Percentiles rank a stretch among this genome's conserved stretches.
Evolutionary conservation across 352 stramenopile species (phyloP).

Genomic region (Peronospora belbahrii): DNA sequence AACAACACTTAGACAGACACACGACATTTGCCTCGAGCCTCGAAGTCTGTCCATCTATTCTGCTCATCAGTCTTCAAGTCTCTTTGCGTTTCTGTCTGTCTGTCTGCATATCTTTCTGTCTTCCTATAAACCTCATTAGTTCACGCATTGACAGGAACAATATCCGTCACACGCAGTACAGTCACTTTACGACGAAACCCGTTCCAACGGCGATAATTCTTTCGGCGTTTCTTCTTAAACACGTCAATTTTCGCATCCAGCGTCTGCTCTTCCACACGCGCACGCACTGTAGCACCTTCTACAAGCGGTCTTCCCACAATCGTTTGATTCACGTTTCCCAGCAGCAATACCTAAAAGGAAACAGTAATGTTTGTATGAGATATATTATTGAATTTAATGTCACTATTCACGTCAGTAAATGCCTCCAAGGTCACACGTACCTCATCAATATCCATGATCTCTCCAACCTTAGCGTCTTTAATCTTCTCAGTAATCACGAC

Average conservation of each 20-base stretch:
- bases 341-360: slow-evolving; percentile 63
- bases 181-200: slow-evolving; percentile 82
- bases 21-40: too few species aligned
- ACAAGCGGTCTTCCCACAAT: slow-evolving; percentile 71
- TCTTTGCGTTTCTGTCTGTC: background rate
- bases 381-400: too few species aligned
- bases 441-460: slow-evolving; percentile 78
- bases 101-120: slow-evolving; percentile 4
- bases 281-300: slow-evolving; percentile 60
- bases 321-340: slow-evolving; percentile 81
- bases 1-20: too few species aligned
- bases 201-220: slow-evolving; percentile 87
- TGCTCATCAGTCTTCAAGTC: background rate
- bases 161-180: slow-evolving; percentile 76
- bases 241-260: slow-evolving; percentile 85
- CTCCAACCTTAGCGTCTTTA: slow-evolving; percentile 76
- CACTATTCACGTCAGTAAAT: background rate
- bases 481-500: slow-evolving; percentile 82
- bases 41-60: background rate
- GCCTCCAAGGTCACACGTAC: slow-evolving; percentile 13
- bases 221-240: slow-evolving; percentile 88
- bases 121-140: background rate
- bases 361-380: too few species aligned
- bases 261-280: slow-evolving; percentile 81
- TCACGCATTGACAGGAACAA: slow-evolving; percentile 50